Percentiles rank a stretch among this genome's conserved stretches.
Evolutionary conservation across 345 rosid genomes (phyloP).

Genomic region (Ailanthus altissimus): DNA sequence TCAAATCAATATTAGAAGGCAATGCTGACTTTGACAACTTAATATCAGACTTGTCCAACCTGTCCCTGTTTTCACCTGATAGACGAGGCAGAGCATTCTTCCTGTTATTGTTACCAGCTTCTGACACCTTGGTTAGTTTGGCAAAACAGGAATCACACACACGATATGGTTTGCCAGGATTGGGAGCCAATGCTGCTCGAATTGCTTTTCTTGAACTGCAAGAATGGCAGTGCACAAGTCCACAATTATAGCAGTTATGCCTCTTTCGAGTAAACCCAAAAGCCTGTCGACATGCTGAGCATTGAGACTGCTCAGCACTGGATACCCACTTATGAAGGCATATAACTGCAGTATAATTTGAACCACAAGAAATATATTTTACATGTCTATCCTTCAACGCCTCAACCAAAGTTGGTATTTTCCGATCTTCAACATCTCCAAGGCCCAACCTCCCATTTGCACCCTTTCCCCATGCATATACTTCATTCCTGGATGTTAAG

Average conservation of each 20-base stretch:
- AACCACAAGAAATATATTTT: conserved; percentile 81
- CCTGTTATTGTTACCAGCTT: conserved; percentile 59
- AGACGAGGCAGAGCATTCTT: conserved; percentile 73
- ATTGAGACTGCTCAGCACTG: conserved; percentile 88
- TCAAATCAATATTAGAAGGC: conserved; percentile 82
- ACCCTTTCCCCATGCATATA: conserved; percentile 96
- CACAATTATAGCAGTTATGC: conserved; percentile 97
- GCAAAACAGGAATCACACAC: conserved; percentile 88
- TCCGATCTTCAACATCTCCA: conserved; percentile 88
- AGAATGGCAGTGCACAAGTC: conserved; percentile 94
- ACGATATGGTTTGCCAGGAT: conserved; percentile 83
- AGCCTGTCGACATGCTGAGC: conserved; percentile 90
- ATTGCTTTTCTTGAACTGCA: conserved; percentile 87
- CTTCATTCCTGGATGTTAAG: conserved; percentile 79
- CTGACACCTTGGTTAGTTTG: conserved; percentile 72
- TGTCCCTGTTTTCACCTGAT: conserved; percentile 91
- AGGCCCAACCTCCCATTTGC: conserved; percentile 98
- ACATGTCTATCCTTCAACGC: conserved; percentile 90
- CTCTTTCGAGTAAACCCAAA: conserved; percentile 92
- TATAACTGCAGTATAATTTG: conserved; percentile 80
- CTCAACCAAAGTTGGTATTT: conserved; percentile 71
- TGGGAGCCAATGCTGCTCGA: conserved; percentile 85
- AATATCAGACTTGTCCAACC: conserved; percentile 81
- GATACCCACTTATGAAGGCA: conserved; percentile 96
- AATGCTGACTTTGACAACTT: conserved; percentile 66